These are phyloP conservation scores for Cylindricascospora bacillispora DNA, from an alignment of 1,139 yeast genomes.

Conservation along the genomic window DNA sequence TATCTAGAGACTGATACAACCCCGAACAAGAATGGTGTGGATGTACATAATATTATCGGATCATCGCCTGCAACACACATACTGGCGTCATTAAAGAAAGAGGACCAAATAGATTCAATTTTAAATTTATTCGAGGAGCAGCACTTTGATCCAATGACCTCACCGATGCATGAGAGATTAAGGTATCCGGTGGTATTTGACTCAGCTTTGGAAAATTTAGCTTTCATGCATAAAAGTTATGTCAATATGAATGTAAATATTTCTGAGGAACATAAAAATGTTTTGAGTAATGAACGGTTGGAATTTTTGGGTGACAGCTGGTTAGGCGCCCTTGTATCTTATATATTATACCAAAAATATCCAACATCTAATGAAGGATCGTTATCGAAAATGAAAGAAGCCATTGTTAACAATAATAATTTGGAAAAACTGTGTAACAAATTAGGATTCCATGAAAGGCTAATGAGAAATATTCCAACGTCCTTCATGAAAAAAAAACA, in stretches of 20 bases:
- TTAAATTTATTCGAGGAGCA: background rate
- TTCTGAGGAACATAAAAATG: slow-evolving; percentile 8
- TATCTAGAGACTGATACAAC: too few species aligned
- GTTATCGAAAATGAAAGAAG: slow-evolving; percentile 52
- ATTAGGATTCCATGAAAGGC: slow-evolving; percentile 52
- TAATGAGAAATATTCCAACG: slow-evolving; percentile 29
- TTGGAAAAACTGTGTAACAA: slow-evolving; percentile 50
- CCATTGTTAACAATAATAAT: slow-evolving; percentile 55
- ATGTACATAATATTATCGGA: too few species aligned
- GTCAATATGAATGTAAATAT: slow-evolving; percentile 8
- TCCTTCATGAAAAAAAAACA: slow-evolving; percentile 9
- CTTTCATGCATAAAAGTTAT: slow-evolving; percentile 12
- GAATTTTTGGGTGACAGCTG: slow-evolving; percentile 87
- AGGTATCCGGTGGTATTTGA: slow-evolving; percentile 7
- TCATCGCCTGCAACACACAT: too few species aligned
- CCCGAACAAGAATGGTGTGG: too few species aligned
- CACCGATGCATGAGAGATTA: slow-evolving; percentile 8
- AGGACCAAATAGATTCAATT: too few species aligned
- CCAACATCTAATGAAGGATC: slow-evolving; percentile 70
- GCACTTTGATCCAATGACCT: background rate
- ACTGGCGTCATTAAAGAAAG: too few species aligned
- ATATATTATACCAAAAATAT: slow-evolving; percentile 45
- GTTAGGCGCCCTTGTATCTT: slow-evolving; percentile 54
- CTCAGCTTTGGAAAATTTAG: slow-evolving; percentile 10
- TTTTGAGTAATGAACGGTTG: slow-evolving; percentile 51